Conservation (phyloP, 2,329 filamentous ascomycete species). For the Pseudogymnoascus sp. region DNA sequence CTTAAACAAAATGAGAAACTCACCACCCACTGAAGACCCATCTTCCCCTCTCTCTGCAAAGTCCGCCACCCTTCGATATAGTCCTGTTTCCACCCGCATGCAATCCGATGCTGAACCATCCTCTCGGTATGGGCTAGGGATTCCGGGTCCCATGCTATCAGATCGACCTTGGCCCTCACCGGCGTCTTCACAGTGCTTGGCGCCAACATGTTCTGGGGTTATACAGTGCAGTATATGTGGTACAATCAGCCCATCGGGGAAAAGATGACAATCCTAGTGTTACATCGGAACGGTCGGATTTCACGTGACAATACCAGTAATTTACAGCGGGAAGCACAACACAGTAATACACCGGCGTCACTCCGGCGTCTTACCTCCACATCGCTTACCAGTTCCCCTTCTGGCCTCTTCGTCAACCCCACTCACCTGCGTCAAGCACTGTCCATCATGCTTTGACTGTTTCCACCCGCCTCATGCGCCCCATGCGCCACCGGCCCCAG, state of each 20-base stretch:
- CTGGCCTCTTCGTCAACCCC: background rate
- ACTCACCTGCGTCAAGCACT: background rate
- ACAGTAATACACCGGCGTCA: background rate
- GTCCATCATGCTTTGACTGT: background rate
- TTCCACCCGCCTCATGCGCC: background rate
- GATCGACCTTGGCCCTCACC: conserved; percentile 23
- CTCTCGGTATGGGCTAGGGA: conserved; percentile 35
- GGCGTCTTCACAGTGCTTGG: background rate
- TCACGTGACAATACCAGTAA: background rate
- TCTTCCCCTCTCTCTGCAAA: conserved; percentile 16
- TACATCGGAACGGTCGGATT: background rate
- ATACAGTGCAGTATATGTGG: background rate
- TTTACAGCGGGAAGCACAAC: background rate
- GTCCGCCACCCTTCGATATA: conserved; percentile 26
- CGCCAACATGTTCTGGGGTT: background rate
- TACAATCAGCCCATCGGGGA: background rate
- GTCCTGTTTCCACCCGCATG: conserved; percentile 39
- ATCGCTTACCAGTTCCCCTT: conserved; percentile 4
- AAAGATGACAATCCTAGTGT: background rate
- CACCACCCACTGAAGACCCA: conserved; percentile 23
- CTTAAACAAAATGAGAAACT: conserved; percentile 1
- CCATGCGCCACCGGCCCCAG: background rate
- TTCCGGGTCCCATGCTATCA: conserved; percentile 40
- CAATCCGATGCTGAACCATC: conserved; percentile 37
- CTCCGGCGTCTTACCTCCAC: background rate